Percentiles rank a stretch among this genome's conserved stretches.
These are phyloP conservation scores for Rhododendron griersonianum DNA, from an alignment of 148 eudicot genomes.

Conservation along the genomic window DNA sequence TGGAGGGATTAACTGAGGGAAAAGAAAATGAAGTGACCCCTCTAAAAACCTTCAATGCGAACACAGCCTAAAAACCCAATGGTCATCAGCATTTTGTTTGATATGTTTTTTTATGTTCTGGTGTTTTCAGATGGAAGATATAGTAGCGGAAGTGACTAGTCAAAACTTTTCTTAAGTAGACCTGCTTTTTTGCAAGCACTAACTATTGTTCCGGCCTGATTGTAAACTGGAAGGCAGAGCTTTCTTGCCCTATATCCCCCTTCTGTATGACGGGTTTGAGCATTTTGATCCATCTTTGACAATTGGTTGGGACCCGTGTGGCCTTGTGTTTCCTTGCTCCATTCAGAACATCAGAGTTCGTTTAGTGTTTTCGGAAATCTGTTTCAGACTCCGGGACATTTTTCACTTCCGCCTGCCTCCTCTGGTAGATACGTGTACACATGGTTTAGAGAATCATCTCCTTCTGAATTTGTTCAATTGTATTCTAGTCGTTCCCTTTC, in stretches of 20 bases:
- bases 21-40: not conserved
- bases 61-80: not conserved
- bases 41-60: not conserved
- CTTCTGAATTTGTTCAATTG: constrained; percentile 7
- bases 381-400: constrained; percentile 17
- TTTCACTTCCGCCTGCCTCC: constrained; percentile 8
- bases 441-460: constrained; percentile 7
- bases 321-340: not conserved
- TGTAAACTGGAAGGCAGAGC: constrained; percentile 17
- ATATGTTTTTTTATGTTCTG: constrained; percentile 1
- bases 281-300: constrained; percentile 16
- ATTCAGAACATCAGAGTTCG: constrained; percentile 20
- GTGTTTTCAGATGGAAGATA: constrained; percentile 58
- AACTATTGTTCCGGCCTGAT: constrained; percentile 20
- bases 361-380: constrained; percentile 10
- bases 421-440: constrained; percentile 4
- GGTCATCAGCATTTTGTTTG: not conserved
- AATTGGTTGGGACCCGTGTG: not conserved
- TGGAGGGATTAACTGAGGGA: not conserved
- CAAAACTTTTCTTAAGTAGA: not conserved
- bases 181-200: constrained; percentile 7
- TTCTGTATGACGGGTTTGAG: constrained; percentile 17
- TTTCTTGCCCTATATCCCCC: not conserved
- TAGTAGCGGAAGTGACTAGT: constrained; percentile 80
- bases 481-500: constrained; percentile 5